A percentile compares a stretch with the other conserved stretches of the same genome.
phyloP scores from a whole-genome alignment of 495 filamentous ascomycete genomes.

The Cairneyella variabilis region DNA sequence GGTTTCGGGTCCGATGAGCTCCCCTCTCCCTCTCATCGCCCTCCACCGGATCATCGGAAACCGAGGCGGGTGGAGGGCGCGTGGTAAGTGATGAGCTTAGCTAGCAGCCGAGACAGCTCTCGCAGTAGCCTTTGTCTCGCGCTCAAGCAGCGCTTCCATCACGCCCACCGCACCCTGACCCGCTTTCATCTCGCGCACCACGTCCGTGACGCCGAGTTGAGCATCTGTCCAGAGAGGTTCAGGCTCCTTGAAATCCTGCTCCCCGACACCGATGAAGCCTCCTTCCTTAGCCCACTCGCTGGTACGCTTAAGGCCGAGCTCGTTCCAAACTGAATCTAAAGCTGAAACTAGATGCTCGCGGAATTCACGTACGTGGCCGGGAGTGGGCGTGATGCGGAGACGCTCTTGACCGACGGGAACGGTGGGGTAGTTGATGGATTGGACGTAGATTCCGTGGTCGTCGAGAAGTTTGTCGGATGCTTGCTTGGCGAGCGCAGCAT shows the following conservation, averaged over 20 bases:
- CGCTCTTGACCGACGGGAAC: slow-evolving; percentile 95
- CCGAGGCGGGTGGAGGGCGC: background rate
- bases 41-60: background rate
- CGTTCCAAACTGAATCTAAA: slow-evolving; percentile 79
- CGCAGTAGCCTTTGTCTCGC: slow-evolving; percentile 37
- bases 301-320: slow-evolving; percentile 85
- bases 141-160: slow-evolving; percentile 36
- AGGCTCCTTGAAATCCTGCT: slow-evolving; percentile 52
- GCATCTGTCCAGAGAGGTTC: slow-evolving; percentile 81
- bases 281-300: slow-evolving; percentile 87
- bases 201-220: slow-evolving; percentile 69
- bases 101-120: slow-evolving; percentile 35
- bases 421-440: slow-evolving; percentile 98
- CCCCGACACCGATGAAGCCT: slow-evolving; percentile 90
- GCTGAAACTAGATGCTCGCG: slow-evolving; percentile 83
- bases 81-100: background rate
- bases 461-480: slow-evolving; percentile 86
- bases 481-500: slow-evolving; percentile 87
- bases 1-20: slow-evolving; percentile 31
- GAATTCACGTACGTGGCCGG: slow-evolving; percentile 78
- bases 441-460: slow-evolving; percentile 90
- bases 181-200: slow-evolving; percentile 47
- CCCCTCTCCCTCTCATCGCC: slow-evolving; percentile 9
- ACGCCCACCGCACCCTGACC: slow-evolving; percentile 34
- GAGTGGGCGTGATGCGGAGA: slow-evolving; percentile 91